Evolutionary conservation across 1,284 basidiomycete genomes (phyloP).

Genomic region (Cryptococcus sp.): DNA sequence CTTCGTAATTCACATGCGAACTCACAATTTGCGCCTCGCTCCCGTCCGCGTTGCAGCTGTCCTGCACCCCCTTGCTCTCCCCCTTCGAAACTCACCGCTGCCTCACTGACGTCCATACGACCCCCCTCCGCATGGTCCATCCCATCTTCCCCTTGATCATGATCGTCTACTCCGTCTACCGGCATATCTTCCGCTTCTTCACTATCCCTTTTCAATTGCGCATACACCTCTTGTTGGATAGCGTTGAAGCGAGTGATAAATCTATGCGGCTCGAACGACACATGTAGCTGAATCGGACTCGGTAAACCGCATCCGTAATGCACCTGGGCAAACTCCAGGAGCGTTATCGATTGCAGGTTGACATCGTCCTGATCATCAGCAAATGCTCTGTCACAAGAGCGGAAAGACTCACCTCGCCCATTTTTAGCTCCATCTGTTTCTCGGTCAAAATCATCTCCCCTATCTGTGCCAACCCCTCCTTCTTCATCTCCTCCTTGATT

Average conservation of each 20-base stretch:
- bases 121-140: constrained; percentile 1
- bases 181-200: not conserved
- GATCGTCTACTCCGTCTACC: not conserved
- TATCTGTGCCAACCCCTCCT: constrained; percentile 13
- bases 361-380: constrained; percentile 30
- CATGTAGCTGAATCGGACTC: constrained; percentile 33
- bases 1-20: not conserved
- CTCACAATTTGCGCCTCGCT: too few relatives aligned
- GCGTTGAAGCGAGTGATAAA: constrained; percentile 41
- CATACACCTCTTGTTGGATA: constrained; percentile 33
- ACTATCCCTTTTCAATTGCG: constrained; percentile 55
- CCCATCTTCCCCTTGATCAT: constrained; percentile 1
- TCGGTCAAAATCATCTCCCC: constrained; percentile 35
- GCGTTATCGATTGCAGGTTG: constrained; percentile 32
- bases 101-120: constrained; percentile 5
- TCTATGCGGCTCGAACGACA: constrained; percentile 29
- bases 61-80: not conserved
- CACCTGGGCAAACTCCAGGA: constrained; percentile 33
- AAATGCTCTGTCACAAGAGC: not conserved
- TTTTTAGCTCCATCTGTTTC: constrained; percentile 52
- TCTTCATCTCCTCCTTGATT: constrained; percentile 21
- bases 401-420: constrained; percentile 60
- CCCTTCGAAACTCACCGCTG: constrained; percentile 9
- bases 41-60: too few relatives aligned
- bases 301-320: constrained; percentile 37